Base-by-base conservation (phyloP, 169 alveolate genomes). In the Cardiosporidium cionae region DNA sequence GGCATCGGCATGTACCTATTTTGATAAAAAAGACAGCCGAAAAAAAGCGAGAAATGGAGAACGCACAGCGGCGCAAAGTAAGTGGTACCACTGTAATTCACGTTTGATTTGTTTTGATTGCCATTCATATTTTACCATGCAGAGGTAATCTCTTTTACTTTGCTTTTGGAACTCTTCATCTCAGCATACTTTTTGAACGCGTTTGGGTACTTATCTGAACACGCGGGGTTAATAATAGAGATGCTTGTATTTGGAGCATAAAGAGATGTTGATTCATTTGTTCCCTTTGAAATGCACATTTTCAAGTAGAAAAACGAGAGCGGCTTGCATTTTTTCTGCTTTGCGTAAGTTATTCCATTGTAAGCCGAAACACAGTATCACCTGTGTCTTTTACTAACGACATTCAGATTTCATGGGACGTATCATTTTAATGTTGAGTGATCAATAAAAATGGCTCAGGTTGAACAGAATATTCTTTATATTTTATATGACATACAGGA, bases 1-100 rank as follows among this genome's bases (percentile, higher is more conserved):
- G 80, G 7, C 94, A 91, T 66, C 94, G 86, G 74, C 95, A 89
- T 78, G 91, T 88, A 1, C 96, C 96, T 52, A 86, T 85, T 36
- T 76, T 90, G 23, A 82, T 91, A 28, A 86, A 91, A 78, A 82
- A 88, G 35, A 70, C 75, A 69, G 83, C 86, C 53, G 88, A 83
- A 64, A 75, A 80, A 78, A 87, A 75, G 78, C 81, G 83, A 54
- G 65, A 76, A 0, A 84, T 82, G 86, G 73, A 64, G 31, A 80
- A 87, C 65, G 89, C 92, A 35, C 74, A 74, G 79, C 82, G 80
- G 70, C 79, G 84, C 28, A 84, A 84, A 67, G 92, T 70, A 52
- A 23, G 76, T 23, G 25, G 52, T 2, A 58, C 7, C 3, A 16
- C 25, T 5, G 5, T 7, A 58, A 7, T 5, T 32, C 25, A 25